These are phyloP conservation scores for Eucalyptus camaldulensis DNA, from an alignment of 345 rosid genomes.

Conservation along the genomic window DNA sequence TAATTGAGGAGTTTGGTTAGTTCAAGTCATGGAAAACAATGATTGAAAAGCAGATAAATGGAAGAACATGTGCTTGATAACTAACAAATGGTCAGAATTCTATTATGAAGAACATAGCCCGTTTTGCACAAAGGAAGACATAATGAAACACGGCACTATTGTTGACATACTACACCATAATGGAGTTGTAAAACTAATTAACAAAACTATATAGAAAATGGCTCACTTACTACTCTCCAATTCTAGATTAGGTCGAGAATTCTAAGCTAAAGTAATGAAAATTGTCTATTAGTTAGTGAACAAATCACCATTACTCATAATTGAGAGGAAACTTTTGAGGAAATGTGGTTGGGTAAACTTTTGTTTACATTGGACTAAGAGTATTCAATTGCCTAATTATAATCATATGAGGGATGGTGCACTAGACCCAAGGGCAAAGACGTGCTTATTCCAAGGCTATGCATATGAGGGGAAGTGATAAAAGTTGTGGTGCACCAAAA, in stretches of 20 bases:
- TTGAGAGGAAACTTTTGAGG: background rate
- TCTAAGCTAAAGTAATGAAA: background rate
- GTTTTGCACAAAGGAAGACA: background rate
- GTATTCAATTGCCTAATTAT: background rate
- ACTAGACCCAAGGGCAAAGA: background rate
- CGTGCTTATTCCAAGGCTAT: fast-evolving
- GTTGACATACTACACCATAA: background rate
- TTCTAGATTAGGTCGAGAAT: background rate
- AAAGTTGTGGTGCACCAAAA: background rate
- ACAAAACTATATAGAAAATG: background rate
- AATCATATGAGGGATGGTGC: background rate
- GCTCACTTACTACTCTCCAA: background rate
- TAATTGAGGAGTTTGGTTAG: background rate
- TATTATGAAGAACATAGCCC: background rate
- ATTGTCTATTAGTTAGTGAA: background rate
- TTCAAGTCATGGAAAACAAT: background rate
- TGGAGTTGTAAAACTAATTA: background rate
- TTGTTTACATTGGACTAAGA: background rate
- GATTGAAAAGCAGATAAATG: background rate
- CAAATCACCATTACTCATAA: background rate
- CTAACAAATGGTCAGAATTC: no score
- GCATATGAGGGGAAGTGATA: background rate
- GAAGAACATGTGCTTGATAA: background rate
- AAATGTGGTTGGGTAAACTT: background rate
- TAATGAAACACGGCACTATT: background rate